phyloP scores from a whole-genome alignment of 495 filamentous ascomycete genomes.

The Aspergillus coremiiformis region DNA sequence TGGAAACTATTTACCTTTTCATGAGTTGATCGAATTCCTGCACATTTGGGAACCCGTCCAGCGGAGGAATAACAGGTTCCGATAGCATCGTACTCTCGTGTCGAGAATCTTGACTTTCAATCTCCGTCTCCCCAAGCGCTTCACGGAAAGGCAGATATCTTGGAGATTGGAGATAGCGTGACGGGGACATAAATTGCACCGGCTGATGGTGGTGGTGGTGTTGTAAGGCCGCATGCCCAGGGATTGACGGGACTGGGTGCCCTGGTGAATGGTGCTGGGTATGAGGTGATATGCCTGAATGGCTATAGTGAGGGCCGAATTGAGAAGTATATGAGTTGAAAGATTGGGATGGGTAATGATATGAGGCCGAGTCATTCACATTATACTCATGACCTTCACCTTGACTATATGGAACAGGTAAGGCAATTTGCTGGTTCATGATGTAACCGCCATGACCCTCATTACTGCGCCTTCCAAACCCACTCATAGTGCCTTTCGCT shows the following conservation, averaged over 20 bases:
- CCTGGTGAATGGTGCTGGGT: conserved; percentile 30
- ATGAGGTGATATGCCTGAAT: conserved; percentile 25
- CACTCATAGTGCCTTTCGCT: conserved; percentile 25
- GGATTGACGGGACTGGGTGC: conserved; percentile 27
- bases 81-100: conserved; percentile 39
- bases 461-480: conserved; percentile 29
- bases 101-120: conserved; percentile 39
- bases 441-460: conserved; percentile 33
- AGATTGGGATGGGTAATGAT: conserved; percentile 30
- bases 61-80: conserved; percentile 35
- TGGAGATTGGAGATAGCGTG: conserved; percentile 31
- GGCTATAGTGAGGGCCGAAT: conserved; percentile 30
- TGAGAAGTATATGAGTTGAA: conserved; percentile 32
- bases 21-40: conserved; percentile 48
- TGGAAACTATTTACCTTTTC: conserved; percentile 36
- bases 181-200: conserved; percentile 28
- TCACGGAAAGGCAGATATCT: conserved; percentile 33
- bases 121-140: conserved; percentile 29
- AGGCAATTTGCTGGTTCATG: conserved; percentile 32
- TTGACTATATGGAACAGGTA: conserved; percentile 29
- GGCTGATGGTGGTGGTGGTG: conserved; percentile 17
- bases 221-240: conserved; percentile 27
- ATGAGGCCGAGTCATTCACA: conserved; percentile 25
- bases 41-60: conserved; percentile 47
- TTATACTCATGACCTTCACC: conserved; percentile 28